These are phyloP conservation scores for Fusarium devonianum DNA, from an alignment of 2,329 filamentous ascomycete species.

Conservation along the genomic window DNA sequence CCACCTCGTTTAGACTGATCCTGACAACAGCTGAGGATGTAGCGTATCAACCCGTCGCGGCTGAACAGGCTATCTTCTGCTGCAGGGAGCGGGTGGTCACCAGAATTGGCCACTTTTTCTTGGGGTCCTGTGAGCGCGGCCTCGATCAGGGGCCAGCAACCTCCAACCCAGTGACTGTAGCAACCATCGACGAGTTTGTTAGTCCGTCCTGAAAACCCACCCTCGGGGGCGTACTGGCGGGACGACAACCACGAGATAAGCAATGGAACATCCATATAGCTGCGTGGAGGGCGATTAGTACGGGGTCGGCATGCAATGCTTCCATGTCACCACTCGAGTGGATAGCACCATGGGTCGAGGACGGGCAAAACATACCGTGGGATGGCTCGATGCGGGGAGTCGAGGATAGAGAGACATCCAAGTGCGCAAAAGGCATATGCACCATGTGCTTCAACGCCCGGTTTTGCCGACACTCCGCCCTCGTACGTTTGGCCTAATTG, in stretches of 20 bases:
- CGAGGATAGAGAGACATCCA: slow-evolving; percentile 86
- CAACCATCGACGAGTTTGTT: slow-evolving; percentile 99
- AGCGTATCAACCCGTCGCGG: slow-evolving; percentile 83
- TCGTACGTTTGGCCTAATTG: slow-evolving; percentile 85
- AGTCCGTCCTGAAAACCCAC: slow-evolving; percentile 90
- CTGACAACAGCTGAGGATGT: slow-evolving; percentile 90
- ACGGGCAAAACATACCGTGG: slow-evolving; percentile 63
- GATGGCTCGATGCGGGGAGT: slow-evolving; percentile 77
- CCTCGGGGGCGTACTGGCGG: slow-evolving; percentile 88
- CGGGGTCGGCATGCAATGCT: slow-evolving; percentile 46
- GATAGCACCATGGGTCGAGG: slow-evolving; percentile 27
- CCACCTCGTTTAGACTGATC: slow-evolving; percentile 75
- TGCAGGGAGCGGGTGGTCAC: slow-evolving; percentile 42
- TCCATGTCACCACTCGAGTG: slow-evolving; percentile 45
- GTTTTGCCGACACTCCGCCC: slow-evolving; percentile 87
- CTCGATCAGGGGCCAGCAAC: slow-evolving; percentile 91
- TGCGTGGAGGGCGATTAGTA: slow-evolving; percentile 46
- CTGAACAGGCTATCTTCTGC: slow-evolving; percentile 69
- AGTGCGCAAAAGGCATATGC: slow-evolving; percentile 96
- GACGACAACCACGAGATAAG: slow-evolving; percentile 89
- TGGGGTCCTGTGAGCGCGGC: slow-evolving; percentile 70
- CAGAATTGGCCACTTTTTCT: slow-evolving; percentile 41
- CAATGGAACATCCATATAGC: slow-evolving; percentile 77
- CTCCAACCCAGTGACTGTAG: slow-evolving; percentile 97
- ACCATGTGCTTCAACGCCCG: slow-evolving; percentile 90